Base-by-base conservation (phyloP, 441 rosid genomes). In the Arabidopsis hybrid region DNA sequence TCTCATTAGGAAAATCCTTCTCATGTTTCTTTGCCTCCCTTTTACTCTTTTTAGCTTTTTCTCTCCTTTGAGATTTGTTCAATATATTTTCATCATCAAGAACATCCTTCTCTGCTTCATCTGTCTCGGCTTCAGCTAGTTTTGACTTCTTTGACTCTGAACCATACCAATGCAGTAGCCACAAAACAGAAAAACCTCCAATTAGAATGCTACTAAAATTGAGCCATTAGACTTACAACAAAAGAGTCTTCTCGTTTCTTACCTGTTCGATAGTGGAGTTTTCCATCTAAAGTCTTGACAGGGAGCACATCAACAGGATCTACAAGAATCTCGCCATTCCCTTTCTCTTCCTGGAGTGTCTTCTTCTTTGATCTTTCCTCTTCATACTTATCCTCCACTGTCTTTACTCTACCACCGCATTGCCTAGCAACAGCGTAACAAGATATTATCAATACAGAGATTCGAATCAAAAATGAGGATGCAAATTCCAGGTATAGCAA, bases 241-340 rank as follows among this genome's bases (percentile, higher is more conserved):
- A 5, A 50, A 2, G 4, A 34, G 0, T 12, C 7, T n/a, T 60
- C 7, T 8, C 9, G 14, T 5, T 35, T 1, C 17, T 65, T 84
- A 92, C 96, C 65, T 11, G 81, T 85, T 10, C 90, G 88, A 64
- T 83, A 91, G 51, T 84, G 86, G 21, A 95, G 83, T 50, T 86
- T 71, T 55, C 99, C 99, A 65, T 88, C 97, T 75, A 89, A 81
- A 42, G 84, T 82, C 83, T 93, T 92, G 59, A 95, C 84, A 5
- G 98, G 99, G 39, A 95, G 91, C 6, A 90, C 85, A 65, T 95
- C 98, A 43, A 91, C 90, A 52, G 84, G 88, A 75, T 89, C 95
- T 69, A 88, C 84, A 58, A 75, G 68, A 45, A 72, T 70, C 72
- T 17, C 85, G 17, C 39, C 61, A 13, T 73, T 77, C 80, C 59